Percentiles rank a stretch among this genome's conserved stretches.
Conservation (phyloP, 768 basidiomycete species). For the Trichaptum fuscoviolaceum region DNA sequence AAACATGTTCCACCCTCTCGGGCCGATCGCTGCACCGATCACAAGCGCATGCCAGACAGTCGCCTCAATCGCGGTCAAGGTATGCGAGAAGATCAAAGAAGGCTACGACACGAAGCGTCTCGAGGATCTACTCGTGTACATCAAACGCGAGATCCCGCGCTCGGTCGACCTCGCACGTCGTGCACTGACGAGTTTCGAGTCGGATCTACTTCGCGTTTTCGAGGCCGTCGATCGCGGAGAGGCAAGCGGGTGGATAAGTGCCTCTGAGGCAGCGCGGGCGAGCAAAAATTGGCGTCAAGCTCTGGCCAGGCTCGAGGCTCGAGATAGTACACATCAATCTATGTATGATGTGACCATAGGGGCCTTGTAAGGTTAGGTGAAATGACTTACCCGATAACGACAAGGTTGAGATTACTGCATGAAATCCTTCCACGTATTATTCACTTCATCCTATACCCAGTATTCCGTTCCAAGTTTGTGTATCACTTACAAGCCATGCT, state of each 20-base stretch:
- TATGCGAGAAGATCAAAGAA: not conserved
- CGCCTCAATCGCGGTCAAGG: not conserved
- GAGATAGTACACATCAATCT: not conserved
- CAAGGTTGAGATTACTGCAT: too few relatives aligned
- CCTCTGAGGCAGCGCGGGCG: not conserved
- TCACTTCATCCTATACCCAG: too few relatives aligned
- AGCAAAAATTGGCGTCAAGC: not conserved
- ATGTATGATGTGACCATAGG: not conserved
- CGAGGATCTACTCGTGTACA: not conserved
- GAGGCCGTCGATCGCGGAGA: not conserved
- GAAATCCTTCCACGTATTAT: too few relatives aligned
- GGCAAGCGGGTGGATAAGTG: not conserved
- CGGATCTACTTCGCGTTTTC: not conserved
- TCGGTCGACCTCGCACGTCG: not conserved
- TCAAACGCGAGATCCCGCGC: not conserved
- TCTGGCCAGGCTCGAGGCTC: not conserved
- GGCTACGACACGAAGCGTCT: not conserved
- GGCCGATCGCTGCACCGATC: not conserved
- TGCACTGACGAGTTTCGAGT: not conserved
- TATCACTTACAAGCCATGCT: too few relatives aligned
- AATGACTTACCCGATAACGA: too few relatives aligned
- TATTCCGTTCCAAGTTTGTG: too few relatives aligned
- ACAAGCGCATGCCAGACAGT: not conserved
- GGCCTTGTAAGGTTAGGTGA: not conserved
- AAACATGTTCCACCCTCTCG: not conserved